phyloP scores from a whole-genome alignment of 306 rosid genomes.

The Castanospermum australe region DNA sequence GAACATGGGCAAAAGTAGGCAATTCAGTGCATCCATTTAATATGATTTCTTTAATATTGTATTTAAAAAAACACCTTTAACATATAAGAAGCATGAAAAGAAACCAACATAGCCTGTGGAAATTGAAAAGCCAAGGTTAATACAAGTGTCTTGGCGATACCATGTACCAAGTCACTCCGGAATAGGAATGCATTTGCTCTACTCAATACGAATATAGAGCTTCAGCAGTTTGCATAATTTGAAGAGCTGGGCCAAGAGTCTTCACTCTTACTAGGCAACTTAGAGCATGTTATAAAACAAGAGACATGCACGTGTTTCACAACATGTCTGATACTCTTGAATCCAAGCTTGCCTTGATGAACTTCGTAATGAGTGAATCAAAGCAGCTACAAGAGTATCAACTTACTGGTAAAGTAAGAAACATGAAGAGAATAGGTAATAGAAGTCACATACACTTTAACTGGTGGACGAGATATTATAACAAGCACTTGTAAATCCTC shows the following conservation, averaged over 20 bases:
- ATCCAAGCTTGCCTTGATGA: background rate
- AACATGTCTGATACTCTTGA: background rate
- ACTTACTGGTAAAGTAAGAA: background rate
- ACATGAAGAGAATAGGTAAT: constrained; percentile 23
- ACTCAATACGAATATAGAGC: background rate
- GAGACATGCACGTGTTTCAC: background rate
- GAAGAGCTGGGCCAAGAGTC: constrained; percentile 2
- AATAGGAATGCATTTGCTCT: constrained; percentile 15
- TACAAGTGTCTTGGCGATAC: background rate
- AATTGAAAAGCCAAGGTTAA: background rate
- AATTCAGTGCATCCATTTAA: constrained; percentile 2
- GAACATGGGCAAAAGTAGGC: background rate
- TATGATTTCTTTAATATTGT: background rate
- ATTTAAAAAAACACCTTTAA: background rate
- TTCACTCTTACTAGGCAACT: background rate
- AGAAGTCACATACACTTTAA: constrained; percentile 70
- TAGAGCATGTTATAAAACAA: background rate
- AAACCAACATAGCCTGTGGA: background rate
- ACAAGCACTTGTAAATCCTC: constrained; percentile 87
- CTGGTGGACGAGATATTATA: constrained; percentile 81
- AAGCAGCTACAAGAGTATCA: background rate
- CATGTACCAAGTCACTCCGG: background rate
- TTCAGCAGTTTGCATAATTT: constrained; percentile 16
- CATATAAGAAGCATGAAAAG: constrained; percentile 5
- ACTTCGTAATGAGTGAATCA: background rate